phyloP scores from a whole-genome alignment of 2,329 filamentous ascomycete genomes.

The Fusarium mexicanum region DNA sequence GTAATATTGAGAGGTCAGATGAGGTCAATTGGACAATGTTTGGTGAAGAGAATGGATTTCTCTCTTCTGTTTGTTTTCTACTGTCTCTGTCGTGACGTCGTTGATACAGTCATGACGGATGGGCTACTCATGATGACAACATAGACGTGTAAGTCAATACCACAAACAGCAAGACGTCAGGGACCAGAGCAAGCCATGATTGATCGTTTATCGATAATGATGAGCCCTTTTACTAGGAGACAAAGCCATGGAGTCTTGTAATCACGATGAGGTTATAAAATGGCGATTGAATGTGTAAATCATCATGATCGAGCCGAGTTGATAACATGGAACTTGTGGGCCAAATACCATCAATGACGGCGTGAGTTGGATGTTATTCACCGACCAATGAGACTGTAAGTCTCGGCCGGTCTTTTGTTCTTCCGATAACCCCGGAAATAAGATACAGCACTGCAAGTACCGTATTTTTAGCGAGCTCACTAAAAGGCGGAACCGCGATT shows the following conservation, averaged over 20 bases:
- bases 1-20: background rate
- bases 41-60: background rate
- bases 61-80: conserved; percentile 9
- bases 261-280: conserved; percentile 12
- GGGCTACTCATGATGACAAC: conserved; percentile 37
- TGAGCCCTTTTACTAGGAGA: background rate
- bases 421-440: conserved; percentile 1
- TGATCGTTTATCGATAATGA: background rate
- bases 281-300: conserved; percentile 9
- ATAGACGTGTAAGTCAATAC: conserved; percentile 29
- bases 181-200: conserved; percentile 13
- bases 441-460: background rate
- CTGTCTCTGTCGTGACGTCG: conserved; percentile 29
- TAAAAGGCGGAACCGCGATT: conserved; percentile 43
- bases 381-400: background rate
- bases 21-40: conserved; percentile 4
- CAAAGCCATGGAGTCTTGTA: background rate
- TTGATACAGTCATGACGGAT: conserved; percentile 34
- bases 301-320: conserved; percentile 4
- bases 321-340: conserved; percentile 3
- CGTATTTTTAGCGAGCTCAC: conserved; percentile 4
- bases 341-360: conserved; percentile 24
- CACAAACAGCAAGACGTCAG: conserved; percentile 8
- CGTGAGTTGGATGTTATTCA: background rate
- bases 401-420: conserved; percentile 1